Conservation (phyloP, 2,329 filamentous ascomycete genomes). For the Colletotrichum incanum region DNA sequence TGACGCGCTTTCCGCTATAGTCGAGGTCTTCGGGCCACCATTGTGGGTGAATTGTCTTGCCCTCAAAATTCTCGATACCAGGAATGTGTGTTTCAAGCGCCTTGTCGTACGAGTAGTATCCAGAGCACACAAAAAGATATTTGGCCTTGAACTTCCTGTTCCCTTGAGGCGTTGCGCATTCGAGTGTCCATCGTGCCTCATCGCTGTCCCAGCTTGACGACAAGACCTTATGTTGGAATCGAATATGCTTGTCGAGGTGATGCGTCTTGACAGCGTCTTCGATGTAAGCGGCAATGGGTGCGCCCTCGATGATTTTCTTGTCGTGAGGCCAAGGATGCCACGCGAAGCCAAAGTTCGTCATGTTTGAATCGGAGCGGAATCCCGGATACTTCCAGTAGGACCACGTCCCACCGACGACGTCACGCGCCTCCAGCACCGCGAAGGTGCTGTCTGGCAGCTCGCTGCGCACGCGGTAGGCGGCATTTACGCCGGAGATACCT, state of each 20-base stretch:
- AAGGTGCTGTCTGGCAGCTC: conserved; percentile 71
- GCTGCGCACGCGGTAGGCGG: conserved; percentile 76
- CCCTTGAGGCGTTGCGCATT: conserved; percentile 55
- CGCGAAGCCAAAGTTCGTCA: conserved; percentile 75
- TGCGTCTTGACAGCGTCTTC: conserved; percentile 64
- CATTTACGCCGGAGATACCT: conserved; percentile 82
- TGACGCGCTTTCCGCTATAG: conserved; percentile 76
- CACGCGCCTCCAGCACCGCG: conserved; percentile 77
- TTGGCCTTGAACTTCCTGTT: conserved; percentile 58
- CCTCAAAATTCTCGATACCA: conserved; percentile 77
- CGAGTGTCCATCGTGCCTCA: conserved; percentile 70
- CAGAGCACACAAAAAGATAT: conserved; percentile 72
- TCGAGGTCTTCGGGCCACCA: conserved; percentile 82
- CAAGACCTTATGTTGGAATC: conserved; percentile 64
- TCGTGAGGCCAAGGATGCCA: conserved; percentile 80
- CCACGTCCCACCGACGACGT: conserved; percentile 83
- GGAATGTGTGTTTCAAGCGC: conserved; percentile 75
- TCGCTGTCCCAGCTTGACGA: conserved; percentile 68
- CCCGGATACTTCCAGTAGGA: conserved; percentile 84
- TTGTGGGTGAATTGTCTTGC: conserved; percentile 77
- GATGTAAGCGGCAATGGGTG: conserved; percentile 69
- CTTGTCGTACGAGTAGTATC: conserved; percentile 82
- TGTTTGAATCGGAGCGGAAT: conserved; percentile 76
- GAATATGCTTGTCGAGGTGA: conserved; percentile 70
- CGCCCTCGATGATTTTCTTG: conserved; percentile 67